Conservation (phyloP, 225 moss, liverwort and hornwort species). For the Physcomitrellopsis africana region DNA sequence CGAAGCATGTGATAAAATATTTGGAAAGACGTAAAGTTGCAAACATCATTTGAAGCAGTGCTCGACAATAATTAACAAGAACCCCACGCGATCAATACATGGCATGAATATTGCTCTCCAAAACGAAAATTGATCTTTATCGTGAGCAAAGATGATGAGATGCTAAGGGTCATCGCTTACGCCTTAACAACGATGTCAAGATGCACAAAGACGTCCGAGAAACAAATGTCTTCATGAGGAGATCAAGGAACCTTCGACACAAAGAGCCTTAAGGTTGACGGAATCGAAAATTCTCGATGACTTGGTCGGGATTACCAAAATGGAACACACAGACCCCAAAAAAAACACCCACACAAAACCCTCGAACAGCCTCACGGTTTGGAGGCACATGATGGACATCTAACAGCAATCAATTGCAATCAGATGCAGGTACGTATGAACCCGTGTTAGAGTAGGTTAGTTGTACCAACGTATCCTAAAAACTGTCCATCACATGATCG, state of each 20-base stretch:
- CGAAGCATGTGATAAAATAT: neutral
- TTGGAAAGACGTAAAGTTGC: neutral
- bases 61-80: neutral
- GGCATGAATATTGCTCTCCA: neutral
- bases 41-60: neutral
- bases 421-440: neutral
- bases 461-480: neutral
- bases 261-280: neutral
- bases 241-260: neutral
- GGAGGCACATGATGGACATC: neutral
- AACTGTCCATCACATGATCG: constrained; percentile 10
- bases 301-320: neutral
- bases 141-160: too few relatives aligned
- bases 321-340: constrained; percentile 10
- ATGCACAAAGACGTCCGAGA: constrained; percentile 9
- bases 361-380: neutral
- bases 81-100: neutral
- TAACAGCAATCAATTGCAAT: neutral
- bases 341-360: constrained; percentile 1
- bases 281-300: neutral
- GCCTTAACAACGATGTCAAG: neutral
- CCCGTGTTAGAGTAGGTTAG: neutral
- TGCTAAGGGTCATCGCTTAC: neutral
- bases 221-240: neutral
- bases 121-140: neutral